Evolutionary conservation across 148 eudicot species (phyloP), one percentile per base, ranked within the genome.

Genomic region (Suaeda aralocaspica): DNA sequence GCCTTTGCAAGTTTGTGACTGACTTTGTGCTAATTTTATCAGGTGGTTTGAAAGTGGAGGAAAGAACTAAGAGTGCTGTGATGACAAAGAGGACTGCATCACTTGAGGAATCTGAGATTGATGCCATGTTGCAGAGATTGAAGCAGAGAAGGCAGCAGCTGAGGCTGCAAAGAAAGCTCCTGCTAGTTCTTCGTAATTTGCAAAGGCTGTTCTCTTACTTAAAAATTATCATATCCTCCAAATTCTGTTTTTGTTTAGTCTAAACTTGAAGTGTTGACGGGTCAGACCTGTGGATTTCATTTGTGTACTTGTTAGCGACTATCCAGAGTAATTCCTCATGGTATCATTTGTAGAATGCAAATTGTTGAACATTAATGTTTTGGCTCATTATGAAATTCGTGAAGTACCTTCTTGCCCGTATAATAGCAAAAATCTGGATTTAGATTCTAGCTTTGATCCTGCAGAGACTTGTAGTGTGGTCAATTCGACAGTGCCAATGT

Each of bases 31-130:
- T 2, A 44, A 46, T 65, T 36, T 34, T 26, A 70, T 52, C 60
- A 94, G 99, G 99, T 94, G 74, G 99, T 91, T n/a, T 39, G 99
- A 91, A 80, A 94, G 99, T 69, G 97, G 99, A 39, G 99, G 99
- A 45, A 94, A 94, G 87, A 94, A 91, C 84, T 84, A 91, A 52
- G 99, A 94, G 82, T 68, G 99, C 91, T 33, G 93, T 94, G 34
- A 94, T 94, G 99, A 94, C 86, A 9, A 91, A 76, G 96, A 85
- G 11, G 99, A 96, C 86, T 94, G 71, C 78, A 69, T 7, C 99
- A 94, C 89, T 94, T 30, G 99, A 94, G 69, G 99, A 94, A 79
- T 90, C 86, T 69, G 97, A 94, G 72, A 94, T 89, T 25, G 99
- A 94, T 76, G 87, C 91, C 74, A 80, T 73, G 99, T 89, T 82